Evolutionary conservation across 306 rosid species (phyloP).

Genomic region (Trifolium fragiferum): DNA sequence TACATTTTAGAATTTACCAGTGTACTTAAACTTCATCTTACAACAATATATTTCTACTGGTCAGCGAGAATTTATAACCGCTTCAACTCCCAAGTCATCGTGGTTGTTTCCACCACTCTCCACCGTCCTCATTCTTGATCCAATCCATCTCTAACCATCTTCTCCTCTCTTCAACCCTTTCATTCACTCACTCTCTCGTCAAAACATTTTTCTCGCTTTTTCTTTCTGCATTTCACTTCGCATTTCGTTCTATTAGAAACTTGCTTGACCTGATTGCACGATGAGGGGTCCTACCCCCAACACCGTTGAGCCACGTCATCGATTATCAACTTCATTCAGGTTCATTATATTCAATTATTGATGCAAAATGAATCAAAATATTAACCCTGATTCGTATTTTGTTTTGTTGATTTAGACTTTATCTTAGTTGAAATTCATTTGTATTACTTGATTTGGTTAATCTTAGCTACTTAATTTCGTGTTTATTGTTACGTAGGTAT

Average conservation of each 20-base stretch:
- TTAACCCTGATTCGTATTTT: slow-evolving; percentile 7
- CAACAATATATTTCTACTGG: not conserved
- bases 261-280: slow-evolving; percentile 42
- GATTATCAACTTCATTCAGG: slow-evolving; percentile 66
- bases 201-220: not conserved
- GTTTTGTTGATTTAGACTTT: not conserved
- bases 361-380: not conserved
- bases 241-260: slow-evolving; percentile 32
- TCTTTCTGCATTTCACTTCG: not conserved
- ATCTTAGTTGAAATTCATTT: not conserved
- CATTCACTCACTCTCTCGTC: too few relatives aligned
- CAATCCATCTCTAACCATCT: not conserved
- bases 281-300: slow-evolving; percentile 75
- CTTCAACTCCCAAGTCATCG: not conserved
- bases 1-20: too few relatives aligned
- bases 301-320: slow-evolving; percentile 75
- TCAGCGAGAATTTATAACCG: slow-evolving; percentile 16
- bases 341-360: not conserved
- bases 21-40: too few relatives aligned
- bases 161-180: not conserved
- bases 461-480: not conserved
- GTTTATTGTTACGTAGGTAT: not conserved
- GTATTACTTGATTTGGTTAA: not conserved
- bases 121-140: slow-evolving; percentile 8
- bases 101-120: slow-evolving; percentile 2